phyloP scores from a whole-genome alignment of 2,329 filamentous ascomycete genomes.

The Colletotrichum sp. region DNA sequence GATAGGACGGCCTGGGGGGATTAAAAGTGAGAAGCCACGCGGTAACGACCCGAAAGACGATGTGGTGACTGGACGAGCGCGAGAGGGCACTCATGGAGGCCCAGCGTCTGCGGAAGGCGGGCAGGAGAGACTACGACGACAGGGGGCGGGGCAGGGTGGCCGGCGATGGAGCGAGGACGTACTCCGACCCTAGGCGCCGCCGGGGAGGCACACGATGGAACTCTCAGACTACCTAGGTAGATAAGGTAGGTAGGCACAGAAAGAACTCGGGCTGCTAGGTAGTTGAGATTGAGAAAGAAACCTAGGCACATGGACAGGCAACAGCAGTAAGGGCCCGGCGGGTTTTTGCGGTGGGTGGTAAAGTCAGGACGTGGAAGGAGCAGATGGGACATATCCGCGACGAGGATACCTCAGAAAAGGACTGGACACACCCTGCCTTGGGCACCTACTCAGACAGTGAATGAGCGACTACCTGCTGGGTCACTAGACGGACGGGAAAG shows the following conservation, averaged over 20 bases:
- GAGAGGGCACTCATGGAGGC: not conserved
- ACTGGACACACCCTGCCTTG: not conserved
- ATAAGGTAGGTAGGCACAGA: not conserved
- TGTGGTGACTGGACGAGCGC: not conserved
- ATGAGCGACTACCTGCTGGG: not conserved
- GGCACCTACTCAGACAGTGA: not conserved
- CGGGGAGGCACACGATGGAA: not conserved
- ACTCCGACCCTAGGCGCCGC: not conserved
- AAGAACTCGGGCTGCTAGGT: not conserved
- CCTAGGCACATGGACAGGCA: not conserved
- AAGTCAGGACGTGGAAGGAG: not conserved
- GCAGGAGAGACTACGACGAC: not conserved
- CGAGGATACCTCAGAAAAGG: not conserved
- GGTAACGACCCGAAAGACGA: not conserved
- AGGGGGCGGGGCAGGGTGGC: not conserved
- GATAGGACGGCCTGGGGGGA: not conserved
- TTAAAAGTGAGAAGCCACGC: not conserved
- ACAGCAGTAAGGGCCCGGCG: not conserved
- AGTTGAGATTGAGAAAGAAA: not conserved
- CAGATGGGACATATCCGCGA: not conserved
- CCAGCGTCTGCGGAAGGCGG: not conserved
- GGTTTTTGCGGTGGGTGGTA: not conserved
- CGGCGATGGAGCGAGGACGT: not conserved
- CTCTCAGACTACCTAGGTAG: not conserved
- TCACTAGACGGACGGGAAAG: not conserved